phyloP scores from a whole-genome alignment of 345 rosid species.

The Gossypium arboreum region DNA sequence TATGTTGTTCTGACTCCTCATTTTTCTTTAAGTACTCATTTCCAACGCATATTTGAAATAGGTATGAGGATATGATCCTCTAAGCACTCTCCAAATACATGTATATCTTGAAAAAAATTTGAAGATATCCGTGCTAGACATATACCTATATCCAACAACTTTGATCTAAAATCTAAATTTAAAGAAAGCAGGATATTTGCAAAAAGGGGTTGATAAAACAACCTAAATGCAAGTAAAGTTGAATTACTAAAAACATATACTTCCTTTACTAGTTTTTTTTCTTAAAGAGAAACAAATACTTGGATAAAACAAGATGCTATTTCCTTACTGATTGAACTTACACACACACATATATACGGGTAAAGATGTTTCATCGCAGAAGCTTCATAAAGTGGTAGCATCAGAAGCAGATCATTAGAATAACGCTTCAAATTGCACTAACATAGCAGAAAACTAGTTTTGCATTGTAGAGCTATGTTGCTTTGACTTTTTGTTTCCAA shows the following conservation, averaged over 20 bases:
- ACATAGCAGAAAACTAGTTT: neutral
- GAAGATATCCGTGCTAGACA: no score
- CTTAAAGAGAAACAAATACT: neutral
- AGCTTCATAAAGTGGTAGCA: neutral
- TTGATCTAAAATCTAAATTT: neutral
- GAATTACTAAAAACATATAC: neutral
- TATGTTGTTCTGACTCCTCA: no score
- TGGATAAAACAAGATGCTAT: no score
- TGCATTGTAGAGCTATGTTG: no score
- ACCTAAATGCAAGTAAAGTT: neutral
- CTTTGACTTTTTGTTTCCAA: no score
- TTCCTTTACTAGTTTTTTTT: neutral
- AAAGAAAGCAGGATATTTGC: conserved; percentile 1
- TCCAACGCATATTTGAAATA: no score
- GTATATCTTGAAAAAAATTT: no score
- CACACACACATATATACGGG: neutral
- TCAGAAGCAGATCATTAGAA: neutral
- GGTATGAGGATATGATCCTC: no score
- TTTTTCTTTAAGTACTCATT: no score
- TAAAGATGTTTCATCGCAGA: neutral
- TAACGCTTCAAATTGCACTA: conserved; percentile 6
- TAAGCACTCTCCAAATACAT: no score
- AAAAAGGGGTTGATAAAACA: neutral
- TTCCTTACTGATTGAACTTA: neutral
- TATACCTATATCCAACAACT: neutral